A percentile compares a stretch with the other conserved stretches of the same genome.
Evolutionary conservation across 805 yeast genomes (phyloP).

Genomic region (Isabelozyma heimii): DNA sequence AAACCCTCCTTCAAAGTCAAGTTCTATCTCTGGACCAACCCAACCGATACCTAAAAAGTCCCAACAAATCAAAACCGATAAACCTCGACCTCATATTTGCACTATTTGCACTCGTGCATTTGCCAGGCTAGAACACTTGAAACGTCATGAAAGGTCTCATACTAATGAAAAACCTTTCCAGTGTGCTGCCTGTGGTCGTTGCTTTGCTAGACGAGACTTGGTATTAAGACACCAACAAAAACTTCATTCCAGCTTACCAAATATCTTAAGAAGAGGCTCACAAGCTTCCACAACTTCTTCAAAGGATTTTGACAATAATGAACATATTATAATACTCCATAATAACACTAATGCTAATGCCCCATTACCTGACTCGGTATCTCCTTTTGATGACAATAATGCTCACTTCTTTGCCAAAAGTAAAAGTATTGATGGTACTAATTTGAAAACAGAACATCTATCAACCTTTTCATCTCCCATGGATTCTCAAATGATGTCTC

Average conservation of each 20-base stretch:
- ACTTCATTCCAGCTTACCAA: constrained; percentile 61
- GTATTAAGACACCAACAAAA: constrained; percentile 94
- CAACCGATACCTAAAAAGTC: constrained; percentile 87
- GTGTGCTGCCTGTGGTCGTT: constrained; percentile 94
- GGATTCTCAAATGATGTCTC: neutral
- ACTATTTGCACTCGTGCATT: constrained; percentile 90
- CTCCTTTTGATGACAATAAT: neutral
- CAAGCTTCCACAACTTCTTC: constrained; percentile 19
- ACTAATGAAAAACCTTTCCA: constrained; percentile 96
- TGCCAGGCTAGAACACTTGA: constrained; percentile 91
- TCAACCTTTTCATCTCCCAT: neutral
- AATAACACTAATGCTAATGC: constrained; percentile 53
- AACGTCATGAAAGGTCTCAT: constrained; percentile 90
- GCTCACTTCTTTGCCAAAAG: neutral
- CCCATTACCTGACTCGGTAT: constrained; percentile 33
- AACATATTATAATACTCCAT: constrained; percentile 49
- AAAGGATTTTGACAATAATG: constrained; percentile 36
- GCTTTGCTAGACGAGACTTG: constrained; percentile 87
- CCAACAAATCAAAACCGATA: constrained; percentile 79
- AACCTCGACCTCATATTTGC: constrained; percentile 92
- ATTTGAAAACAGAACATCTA: neutral
- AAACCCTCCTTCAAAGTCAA: neutral
- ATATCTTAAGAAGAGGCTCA: constrained; percentile 30
- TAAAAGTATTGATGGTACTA: constrained; percentile 1
- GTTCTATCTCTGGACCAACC: constrained; percentile 8